Evolutionary conservation across 768 basidiomycete species (phyloP).

Genomic region (Lactarius indigo): DNA sequence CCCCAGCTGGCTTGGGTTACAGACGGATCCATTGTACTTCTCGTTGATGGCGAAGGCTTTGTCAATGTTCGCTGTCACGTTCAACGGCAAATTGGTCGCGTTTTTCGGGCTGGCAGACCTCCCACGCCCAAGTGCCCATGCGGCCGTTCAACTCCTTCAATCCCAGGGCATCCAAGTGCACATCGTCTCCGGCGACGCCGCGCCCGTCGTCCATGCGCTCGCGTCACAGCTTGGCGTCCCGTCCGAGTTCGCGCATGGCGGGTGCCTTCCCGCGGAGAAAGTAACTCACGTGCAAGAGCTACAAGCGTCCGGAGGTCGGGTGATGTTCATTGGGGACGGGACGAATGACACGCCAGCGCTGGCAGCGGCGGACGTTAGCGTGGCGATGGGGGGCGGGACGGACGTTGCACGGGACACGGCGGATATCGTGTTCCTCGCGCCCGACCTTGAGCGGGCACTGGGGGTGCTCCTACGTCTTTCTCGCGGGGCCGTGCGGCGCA

Average conservation of each 20-base stretch:
- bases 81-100: slow-evolving; percentile 30
- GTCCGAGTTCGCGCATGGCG: slow-evolving; percentile 36
- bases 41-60: slow-evolving; percentile 40
- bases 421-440: slow-evolving; percentile 43
- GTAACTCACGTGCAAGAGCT: slow-evolving; percentile 33
- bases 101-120: slow-evolving; percentile 44
- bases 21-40: slow-evolving; percentile 32
- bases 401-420: slow-evolving; percentile 43
- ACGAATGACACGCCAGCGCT: slow-evolving; percentile 51
- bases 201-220: slow-evolving; percentile 40
- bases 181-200: slow-evolving; percentile 51
- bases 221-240: slow-evolving; percentile 40
- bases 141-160: slow-evolving; percentile 37
- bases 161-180: slow-evolving; percentile 38
- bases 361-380: slow-evolving; percentile 47
- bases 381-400: slow-evolving; percentile 37
- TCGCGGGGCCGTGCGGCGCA: slow-evolving; percentile 34
- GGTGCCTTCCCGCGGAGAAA: slow-evolving; percentile 49
- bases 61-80: slow-evolving; percentile 42
- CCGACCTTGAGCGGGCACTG: slow-evolving; percentile 34
- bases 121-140: slow-evolving; percentile 39
- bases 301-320: slow-evolving; percentile 28
- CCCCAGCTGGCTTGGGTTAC: slow-evolving; percentile 35
- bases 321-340: slow-evolving; percentile 49
- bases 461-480: slow-evolving; percentile 37